Conservation (phyloP, 2,329 filamentous ascomycete genomes). For the Clonostachys solani region DNA sequence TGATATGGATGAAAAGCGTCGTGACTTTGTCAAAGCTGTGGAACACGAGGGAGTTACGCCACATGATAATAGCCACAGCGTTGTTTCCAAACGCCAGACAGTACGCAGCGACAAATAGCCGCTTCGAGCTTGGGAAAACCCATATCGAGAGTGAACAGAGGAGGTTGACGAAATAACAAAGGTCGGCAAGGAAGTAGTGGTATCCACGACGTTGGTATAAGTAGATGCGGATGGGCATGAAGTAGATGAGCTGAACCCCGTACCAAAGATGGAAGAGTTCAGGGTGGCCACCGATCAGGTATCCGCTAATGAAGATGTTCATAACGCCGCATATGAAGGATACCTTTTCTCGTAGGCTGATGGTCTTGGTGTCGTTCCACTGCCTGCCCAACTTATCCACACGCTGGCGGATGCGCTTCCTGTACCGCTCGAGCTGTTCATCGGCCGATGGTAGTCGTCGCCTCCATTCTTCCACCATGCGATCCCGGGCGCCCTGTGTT, state of each 20-base stretch:
- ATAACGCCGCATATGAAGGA: conserved; percentile 95
- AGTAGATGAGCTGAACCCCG: conserved; percentile 80
- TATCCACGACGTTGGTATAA: conserved; percentile 89
- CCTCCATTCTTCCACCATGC: conserved; percentile 90
- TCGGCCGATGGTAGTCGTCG: conserved; percentile 81
- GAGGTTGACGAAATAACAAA: conserved; percentile 98
- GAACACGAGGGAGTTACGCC: conserved; percentile 97
- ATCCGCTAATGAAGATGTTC: conserved; percentile 96
- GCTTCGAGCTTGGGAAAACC: conserved; percentile 86
- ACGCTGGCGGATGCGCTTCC: conserved; percentile 77
- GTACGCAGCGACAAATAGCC: conserved; percentile 87
- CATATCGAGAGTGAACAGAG: conserved; percentile 79
- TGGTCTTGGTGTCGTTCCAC: conserved; percentile 87
- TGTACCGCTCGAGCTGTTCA: conserved; percentile 89
- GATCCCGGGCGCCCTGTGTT: conserved; percentile 75
- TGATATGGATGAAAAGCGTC: conserved; percentile 98
- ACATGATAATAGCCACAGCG: conserved; percentile 96
- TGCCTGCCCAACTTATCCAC: conserved; percentile 82
- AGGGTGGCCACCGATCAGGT: conserved; percentile 81
- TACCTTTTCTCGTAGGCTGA: conserved; percentile 88
- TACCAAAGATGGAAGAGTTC: conserved; percentile 93
- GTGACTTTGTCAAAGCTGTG: conserved; percentile 98
- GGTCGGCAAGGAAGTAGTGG: conserved; percentile 94
- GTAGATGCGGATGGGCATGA: conserved; percentile 94
- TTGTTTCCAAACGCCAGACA: conserved; percentile 96